phyloP scores from a whole-genome alignment of 768 basidiomycete species.

The Lactifluus rugatus region DNA sequence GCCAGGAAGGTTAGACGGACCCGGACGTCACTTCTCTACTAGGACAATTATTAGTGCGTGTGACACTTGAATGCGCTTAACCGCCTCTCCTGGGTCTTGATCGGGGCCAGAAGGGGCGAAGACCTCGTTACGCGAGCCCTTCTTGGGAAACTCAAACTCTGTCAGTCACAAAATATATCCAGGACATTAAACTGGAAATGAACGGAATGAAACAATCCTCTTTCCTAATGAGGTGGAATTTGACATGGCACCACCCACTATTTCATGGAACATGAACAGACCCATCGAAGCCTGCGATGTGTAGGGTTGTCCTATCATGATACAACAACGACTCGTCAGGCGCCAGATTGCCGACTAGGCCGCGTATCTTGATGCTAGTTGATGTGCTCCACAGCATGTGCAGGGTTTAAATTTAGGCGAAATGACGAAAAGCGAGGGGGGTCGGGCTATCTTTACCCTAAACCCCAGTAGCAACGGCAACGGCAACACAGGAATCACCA shows the following conservation, averaged over 20 bases:
- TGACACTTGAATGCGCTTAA: not conserved
- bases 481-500: not conserved
- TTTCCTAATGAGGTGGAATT: not conserved
- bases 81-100: not conserved
- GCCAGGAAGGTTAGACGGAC: not conserved
- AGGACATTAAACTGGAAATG: not conserved
- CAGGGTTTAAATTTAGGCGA: not conserved
- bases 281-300: not conserved
- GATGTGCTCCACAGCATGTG: not conserved
- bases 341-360: not conserved
- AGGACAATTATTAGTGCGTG: too few species aligned
- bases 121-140: not conserved
- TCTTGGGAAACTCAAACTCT: not conserved
- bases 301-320: not conserved
- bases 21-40: not conserved
- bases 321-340: not conserved
- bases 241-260: not conserved
- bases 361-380: not conserved
- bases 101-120: not conserved
- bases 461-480: not conserved
- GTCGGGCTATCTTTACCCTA: not conserved
- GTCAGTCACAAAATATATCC: not conserved
- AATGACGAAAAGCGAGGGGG: not conserved
- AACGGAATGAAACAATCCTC: not conserved
- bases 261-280: not conserved